Evolutionary conservation across 306 rosid genomes (phyloP).

Genomic region (Gastrolobium bilobum): DNA sequence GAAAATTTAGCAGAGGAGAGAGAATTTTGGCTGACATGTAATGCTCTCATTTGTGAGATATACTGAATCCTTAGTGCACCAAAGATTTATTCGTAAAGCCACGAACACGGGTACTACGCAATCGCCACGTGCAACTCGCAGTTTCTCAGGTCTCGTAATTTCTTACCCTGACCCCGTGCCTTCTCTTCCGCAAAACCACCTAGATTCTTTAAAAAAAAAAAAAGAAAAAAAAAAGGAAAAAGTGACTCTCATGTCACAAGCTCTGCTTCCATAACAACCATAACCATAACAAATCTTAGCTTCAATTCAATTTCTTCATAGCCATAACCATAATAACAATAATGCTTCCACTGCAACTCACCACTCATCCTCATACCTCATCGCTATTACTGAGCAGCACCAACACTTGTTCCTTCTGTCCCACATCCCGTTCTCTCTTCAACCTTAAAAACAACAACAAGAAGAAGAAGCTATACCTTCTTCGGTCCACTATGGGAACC

Average conservation of each 20-base stretch:
- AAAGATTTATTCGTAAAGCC: no score
- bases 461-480: neutral
- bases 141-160: neutral
- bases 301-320: conserved; percentile 9
- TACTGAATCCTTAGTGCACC: no score
- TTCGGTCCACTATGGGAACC: conserved; percentile 50
- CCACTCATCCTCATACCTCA: conserved; percentile 37
- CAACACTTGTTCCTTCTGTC: conserved; percentile 57
- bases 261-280: neutral
- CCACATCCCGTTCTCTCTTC: conserved; percentile 47
- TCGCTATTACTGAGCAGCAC: conserved; percentile 27
- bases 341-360: conserved; percentile 70
- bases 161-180: conserved; percentile 45
- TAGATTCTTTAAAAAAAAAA: neutral
- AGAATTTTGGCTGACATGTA: no score
- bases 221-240: neutral
- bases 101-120: conserved; percentile 45
- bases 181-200: conserved; percentile 37
- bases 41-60: no score
- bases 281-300: neutral
- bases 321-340: neutral
- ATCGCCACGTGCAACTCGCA: conserved; percentile 52
- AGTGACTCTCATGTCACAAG: neutral
- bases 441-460: neutral
- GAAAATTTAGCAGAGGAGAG: no score